Conservation (phyloP, 73 alveolate genomes). For the Paramecium tetraurelia region DNA sequence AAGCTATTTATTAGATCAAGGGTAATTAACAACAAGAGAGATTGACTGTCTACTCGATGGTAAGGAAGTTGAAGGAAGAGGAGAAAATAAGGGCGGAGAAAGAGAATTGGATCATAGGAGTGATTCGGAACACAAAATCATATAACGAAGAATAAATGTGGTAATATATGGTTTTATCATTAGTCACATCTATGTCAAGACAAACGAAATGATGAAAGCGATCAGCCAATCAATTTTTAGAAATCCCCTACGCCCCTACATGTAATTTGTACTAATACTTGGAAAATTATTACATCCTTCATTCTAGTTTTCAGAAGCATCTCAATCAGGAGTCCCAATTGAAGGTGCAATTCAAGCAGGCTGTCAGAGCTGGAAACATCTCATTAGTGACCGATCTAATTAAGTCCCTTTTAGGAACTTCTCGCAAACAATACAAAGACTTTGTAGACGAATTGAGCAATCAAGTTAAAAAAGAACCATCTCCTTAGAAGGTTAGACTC, state of each 20-base stretch:
- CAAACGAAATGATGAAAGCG: constrained; percentile 8
- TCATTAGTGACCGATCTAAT: not conserved
- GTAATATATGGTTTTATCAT: not conserved
- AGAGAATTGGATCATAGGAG: not conserved
- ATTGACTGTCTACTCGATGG: not conserved
- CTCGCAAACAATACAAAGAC: not conserved
- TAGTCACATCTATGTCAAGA: not conserved
- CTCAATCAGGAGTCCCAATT: not conserved
- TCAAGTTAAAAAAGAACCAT: not conserved
- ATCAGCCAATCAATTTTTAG: not conserved
- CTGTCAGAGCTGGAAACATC: not conserved
- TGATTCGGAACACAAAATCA: not conserved
- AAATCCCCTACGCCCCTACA: not conserved
- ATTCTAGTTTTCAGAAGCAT: not conserved
- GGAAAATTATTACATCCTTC: not conserved
- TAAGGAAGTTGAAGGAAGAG: not conserved
- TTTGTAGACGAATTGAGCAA: not conserved
- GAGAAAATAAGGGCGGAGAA: not conserved
- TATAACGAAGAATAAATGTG: constrained; percentile 7
- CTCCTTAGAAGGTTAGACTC: not conserved
- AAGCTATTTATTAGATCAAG: not conserved
- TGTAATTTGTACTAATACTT: not conserved
- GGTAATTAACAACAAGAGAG: not conserved
- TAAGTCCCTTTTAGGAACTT: not conserved
- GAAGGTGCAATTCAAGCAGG: not conserved